Evolutionary conservation across 2,329 filamentous ascomycete species (phyloP).

Genomic region (Hymenoscyphus salicellus): DNA sequence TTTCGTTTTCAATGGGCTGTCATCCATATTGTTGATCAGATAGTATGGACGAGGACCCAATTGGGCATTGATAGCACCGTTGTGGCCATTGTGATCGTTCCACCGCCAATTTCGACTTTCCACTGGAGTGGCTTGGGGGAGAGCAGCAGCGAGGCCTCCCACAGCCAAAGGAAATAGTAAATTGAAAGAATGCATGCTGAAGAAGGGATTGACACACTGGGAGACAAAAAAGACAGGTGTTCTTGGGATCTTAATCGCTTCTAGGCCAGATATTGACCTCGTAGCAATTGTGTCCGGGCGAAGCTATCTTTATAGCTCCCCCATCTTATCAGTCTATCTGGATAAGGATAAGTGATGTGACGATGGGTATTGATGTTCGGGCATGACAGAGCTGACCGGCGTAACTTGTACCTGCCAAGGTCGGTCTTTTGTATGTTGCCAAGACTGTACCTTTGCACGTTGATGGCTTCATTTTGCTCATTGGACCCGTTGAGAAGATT

Average conservation of each 20-base stretch:
- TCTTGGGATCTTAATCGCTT: background rate
- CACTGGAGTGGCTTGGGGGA: background rate
- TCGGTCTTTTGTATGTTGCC: background rate
- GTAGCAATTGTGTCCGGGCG: background rate
- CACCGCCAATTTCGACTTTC: constrained; percentile 5
- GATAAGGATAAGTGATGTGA: background rate
- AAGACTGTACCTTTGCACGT: background rate
- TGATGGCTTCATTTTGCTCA: constrained; percentile 2
- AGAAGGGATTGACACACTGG: background rate
- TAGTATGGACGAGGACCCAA: constrained; percentile 23
- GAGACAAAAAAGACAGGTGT: background rate
- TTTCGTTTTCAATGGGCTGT: constrained; percentile 20
- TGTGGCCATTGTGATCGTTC: background rate
- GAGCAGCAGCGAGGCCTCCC: constrained; percentile 4
- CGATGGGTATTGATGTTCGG: background rate
- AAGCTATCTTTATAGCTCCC: background rate
- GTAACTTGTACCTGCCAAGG: background rate
- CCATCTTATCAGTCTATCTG: background rate
- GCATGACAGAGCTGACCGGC: background rate
- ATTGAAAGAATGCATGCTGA: background rate
- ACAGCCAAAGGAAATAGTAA: background rate
- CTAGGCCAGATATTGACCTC: background rate
- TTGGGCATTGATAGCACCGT: constrained; percentile 6
- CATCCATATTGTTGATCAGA: constrained; percentile 25
- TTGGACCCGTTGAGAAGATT: background rate